Evolutionary conservation across 1,284 basidiomycete species (phyloP).

Genomic region (Cryptococcus sp.): DNA sequence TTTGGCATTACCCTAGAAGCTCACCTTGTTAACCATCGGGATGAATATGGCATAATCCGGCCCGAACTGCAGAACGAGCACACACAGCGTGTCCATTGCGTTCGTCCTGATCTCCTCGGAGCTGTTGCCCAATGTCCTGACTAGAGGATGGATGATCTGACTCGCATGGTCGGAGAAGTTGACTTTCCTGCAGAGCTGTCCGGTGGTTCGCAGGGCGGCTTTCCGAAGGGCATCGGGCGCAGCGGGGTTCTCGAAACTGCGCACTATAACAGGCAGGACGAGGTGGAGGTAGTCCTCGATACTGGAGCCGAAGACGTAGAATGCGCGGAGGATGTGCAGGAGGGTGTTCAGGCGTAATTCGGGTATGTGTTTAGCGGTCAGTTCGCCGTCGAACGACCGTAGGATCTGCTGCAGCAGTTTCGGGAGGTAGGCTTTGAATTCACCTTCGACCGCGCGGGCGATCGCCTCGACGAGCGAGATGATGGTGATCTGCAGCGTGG

Average conservation of each 20-base stretch:
- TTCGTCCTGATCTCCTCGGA: conserved; percentile 77
- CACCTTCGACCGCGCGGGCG: conserved; percentile 93
- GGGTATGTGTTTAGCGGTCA: conserved; percentile 53
- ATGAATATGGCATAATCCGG: conserved; percentile 97
- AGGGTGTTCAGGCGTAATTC: conserved; percentile 91
- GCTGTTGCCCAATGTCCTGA: conserved; percentile 79
- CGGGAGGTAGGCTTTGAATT: conserved; percentile 97
- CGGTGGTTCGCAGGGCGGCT: conserved; percentile 87
- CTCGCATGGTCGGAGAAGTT: conserved; percentile 99
- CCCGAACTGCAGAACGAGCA: conserved; percentile 88
- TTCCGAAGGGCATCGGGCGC: conserved; percentile 76
- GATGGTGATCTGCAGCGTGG: conserved; percentile 84
- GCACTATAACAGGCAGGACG: conserved; percentile 92
- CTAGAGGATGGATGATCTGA: conserved; percentile 92
- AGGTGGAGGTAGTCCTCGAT: conserved; percentile 98
- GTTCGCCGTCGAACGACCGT: conserved; percentile 82
- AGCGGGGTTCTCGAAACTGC: conserved; percentile 83
- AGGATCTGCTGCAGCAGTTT: conserved; percentile 87
- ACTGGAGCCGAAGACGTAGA: conserved; percentile 92
- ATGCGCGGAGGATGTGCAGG: conserved; percentile 72
- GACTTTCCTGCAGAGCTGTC: conserved; percentile 86
- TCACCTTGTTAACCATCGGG: conserved; percentile 91
- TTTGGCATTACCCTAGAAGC: conserved; percentile 17
- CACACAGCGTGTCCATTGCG: conserved; percentile 92
- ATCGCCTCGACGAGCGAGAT: conserved; percentile 92